Evolutionary conservation across 306 rosid genomes (phyloP), one percentile per base, ranked within the genome.

Genomic region (Fragaria nilgerrensis): DNA sequence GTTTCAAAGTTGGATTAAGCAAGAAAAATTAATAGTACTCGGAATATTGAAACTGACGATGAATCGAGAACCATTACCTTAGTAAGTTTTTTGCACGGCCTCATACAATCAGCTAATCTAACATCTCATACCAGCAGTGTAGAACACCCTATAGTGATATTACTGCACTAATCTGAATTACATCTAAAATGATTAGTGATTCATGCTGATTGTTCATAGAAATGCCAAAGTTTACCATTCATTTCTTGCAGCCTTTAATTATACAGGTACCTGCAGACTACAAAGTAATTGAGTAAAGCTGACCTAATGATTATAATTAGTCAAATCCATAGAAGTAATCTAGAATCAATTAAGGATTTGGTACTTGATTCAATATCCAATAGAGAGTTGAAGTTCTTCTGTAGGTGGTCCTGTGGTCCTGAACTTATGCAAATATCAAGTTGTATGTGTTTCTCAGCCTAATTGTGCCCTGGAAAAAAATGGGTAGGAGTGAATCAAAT

Each of bases 141-240:
- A n/a, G 25, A 55, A 55, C 11, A 53, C 14, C 66, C 19, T 8
- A 34, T 20, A 6, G 19, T 16, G n/a, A 19, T 36, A 27, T n/a
- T 39, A 67, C 20, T 19, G 9, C 25, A 5, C 0, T 39, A 1
- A 20, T 19, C 29, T 45, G 15, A 4, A 20, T 56, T 58, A 29
- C n/a, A 32, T 23, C 10, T 58, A 41, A 65, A 50, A 55, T 11
- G 34, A n/a, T 70, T n/a, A 70, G 34, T 47, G 71, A 34, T 11
- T 14, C 37, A 49, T 71, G 25, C 39, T 68, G 36, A 76, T 39
- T 23, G 48, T 25, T 48, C 64, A 62, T 5, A 72, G 65, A 72
- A 22, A 79, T 72, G 67, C 78, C 82, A 64, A 79, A 72, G 22
- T 49, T 79, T 72, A 79, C 68, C 58, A 79, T 73, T 79, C 75